Conservation (phyloP, 257 asterid genomes). For the Solanum pennellii region DNA sequence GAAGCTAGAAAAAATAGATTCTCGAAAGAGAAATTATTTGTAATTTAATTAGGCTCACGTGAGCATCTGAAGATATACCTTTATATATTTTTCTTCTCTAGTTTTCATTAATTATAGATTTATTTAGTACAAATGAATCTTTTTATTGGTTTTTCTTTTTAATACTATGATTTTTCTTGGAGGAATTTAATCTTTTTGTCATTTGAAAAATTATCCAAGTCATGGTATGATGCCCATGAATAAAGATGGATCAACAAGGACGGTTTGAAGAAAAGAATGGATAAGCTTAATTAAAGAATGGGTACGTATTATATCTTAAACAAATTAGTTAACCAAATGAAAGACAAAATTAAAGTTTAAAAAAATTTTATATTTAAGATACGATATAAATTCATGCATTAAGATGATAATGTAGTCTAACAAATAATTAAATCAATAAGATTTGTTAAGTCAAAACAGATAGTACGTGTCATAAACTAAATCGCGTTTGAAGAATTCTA, state of each 20-base stretch:
- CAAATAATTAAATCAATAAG: neutral
- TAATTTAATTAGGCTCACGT: neutral
- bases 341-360: neutral
- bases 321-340: no score
- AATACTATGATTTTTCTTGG: neutral
- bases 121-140: neutral
- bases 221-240: neutral
- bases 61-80: neutral
- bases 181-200: neutral
- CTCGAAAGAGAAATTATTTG: neutral
- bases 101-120: neutral
- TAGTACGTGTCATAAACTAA: neutral
- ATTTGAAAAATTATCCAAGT: neutral
- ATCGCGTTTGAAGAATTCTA: neutral
- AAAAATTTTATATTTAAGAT: neutral
- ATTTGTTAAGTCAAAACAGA: neutral
- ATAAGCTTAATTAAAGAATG: neutral
- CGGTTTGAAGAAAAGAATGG: neutral
- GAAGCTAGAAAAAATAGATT: neutral
- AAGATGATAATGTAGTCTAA: neutral
- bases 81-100: neutral
- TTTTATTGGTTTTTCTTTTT: neutral
- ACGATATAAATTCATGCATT: neutral
- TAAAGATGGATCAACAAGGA: neutral
- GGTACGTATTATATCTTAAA: neutral